These are phyloP conservation scores for Pseudocercospora fijiensis DNA, from an alignment of 2,329 filamentous ascomycete genomes.

Conservation along the genomic window DNA sequence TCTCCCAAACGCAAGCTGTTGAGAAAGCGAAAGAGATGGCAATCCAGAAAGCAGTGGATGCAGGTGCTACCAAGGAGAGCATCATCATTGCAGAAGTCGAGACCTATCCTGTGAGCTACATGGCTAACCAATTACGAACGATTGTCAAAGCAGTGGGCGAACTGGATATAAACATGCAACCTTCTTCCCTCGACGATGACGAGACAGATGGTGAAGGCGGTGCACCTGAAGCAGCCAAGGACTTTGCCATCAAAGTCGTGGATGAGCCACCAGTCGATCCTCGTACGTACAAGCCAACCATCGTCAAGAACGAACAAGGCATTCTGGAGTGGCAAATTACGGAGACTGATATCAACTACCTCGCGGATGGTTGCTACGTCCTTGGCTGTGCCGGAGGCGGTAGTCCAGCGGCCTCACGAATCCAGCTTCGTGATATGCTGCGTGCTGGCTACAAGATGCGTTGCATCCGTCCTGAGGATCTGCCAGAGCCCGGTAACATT, in stretches of 20 bases:
- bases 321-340: conserved; percentile 55
- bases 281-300: conserved; percentile 47
- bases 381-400: conserved; percentile 62
- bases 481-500: conserved; percentile 54
- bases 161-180: conserved; percentile 32
- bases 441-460: conserved; percentile 52
- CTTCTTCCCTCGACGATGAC: conserved; percentile 24
- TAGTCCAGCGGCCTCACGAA: conserved; percentile 53
- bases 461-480: conserved; percentile 53
- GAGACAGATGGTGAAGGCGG: conserved; percentile 18
- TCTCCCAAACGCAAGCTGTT: conserved; percentile 41
- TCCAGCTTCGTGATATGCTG: conserved; percentile 54
- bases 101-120: conserved; percentile 40
- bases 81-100: conserved; percentile 51
- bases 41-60: conserved; percentile 39
- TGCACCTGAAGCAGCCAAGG: conserved; percentile 25
- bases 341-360: conserved; percentile 59
- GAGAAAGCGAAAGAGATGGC: conserved; percentile 42
- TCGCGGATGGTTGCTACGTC: conserved; percentile 60
- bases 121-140: conserved; percentile 38
- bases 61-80: conserved; percentile 39
- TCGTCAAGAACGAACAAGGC: conserved; percentile 43
- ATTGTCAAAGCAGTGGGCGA: conserved; percentile 38
- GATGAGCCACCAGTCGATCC: conserved; percentile 34
- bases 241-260: conserved; percentile 40